Evolutionary conservation across 2,329 filamentous ascomycete species (phyloP).

Genomic region (Exophiala xenobiotica): DNA sequence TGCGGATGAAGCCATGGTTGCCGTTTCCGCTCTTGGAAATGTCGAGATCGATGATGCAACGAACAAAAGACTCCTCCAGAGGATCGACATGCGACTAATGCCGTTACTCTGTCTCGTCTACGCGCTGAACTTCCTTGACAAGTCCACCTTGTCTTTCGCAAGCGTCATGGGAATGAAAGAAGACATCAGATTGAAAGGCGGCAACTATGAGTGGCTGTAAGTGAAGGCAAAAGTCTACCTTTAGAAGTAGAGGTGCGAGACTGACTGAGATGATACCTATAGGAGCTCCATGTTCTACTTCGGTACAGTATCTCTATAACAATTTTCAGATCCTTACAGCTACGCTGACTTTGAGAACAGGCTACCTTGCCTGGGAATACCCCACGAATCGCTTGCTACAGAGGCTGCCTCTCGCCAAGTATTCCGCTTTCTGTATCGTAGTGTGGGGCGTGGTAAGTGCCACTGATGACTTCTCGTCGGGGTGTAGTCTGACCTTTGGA

Average conservation of each 20-base stretch:
- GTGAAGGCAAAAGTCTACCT: constrained; percentile 35
- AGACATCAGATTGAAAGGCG: constrained; percentile 43
- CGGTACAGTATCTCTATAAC: too few relatives aligned
- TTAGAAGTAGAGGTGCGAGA: constrained; percentile 32
- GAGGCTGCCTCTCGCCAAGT: constrained; percentile 41
- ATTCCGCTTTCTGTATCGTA: constrained; percentile 58
- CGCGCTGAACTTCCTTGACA: constrained; percentile 57
- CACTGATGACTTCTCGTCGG: too few relatives aligned
- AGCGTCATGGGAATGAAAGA: constrained; percentile 53
- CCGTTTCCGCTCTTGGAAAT: too few relatives aligned
- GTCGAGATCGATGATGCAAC: constrained; percentile 57
- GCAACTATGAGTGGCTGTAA: constrained; percentile 53
- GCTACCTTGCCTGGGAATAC: constrained; percentile 47
- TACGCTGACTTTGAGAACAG: too few relatives aligned
- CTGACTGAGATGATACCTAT: too few relatives aligned
- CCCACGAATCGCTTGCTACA: constrained; percentile 33
- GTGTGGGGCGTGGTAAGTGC: constrained; percentile 46
- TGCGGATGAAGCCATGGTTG: too few relatives aligned
- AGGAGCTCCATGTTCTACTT: constrained; percentile 40
- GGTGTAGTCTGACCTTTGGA: too few relatives aligned
- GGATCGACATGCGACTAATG: constrained; percentile 63
- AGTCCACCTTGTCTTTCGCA: constrained; percentile 52
- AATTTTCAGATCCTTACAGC: too few relatives aligned
- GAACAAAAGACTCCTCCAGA: constrained; percentile 58
- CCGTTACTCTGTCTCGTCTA: constrained; percentile 59